Base-by-base conservation (phyloP, 352 stramenopile genomes). In the Pythium dissimile region DNA sequence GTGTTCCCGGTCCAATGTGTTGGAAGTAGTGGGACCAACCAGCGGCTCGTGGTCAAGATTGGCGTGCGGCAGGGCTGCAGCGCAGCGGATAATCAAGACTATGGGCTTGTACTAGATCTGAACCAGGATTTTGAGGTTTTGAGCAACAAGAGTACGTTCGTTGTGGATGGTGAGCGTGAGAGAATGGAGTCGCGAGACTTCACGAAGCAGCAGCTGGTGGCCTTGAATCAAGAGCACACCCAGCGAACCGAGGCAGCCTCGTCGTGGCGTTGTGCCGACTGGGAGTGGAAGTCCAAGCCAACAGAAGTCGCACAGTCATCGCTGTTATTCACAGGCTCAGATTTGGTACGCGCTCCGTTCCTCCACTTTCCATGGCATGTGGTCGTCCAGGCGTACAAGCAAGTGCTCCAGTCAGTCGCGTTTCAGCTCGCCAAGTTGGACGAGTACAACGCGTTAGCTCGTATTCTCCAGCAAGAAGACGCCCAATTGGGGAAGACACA, bases 391-490 rank as follows among this genome's bases (percentile, higher is more conserved):
- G 80, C 76, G 5, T 91, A 89, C 66, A 71, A 72, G 21, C 50
- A 75, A 9, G 67, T 53, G 21, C 44, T 86, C 45, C 60, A 60
- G 32, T 71, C 56, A 3, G 51, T 84, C 8, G 64, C 63, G 5
- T 73, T 82, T 27, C 71, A 82, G n/a, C 60, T 64, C 27, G 75
- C 80, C 18, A 79, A 77, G 56, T 67, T 91, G 27, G 78, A 91
- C 18, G 71, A 74, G 52, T 91, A 71, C 61, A 91, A 91, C 34
- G 47, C 69, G 0, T 54, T 89, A 4, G 78, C 71, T 15, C 64
- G 55, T 1, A 64, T 80, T 12, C 44, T 91, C 23, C 78, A 86
- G 65, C 72, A 56, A 35, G 27, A 65, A 0, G 69, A 83, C 10
- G 73, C 64, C 1, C 57, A 79, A 2, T 43, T 86, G 47, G 74